A percentile compares a stretch with the other conserved stretches of the same genome.
phyloP scores from a whole-genome alignment of 192 early-diverging fungal genomes.

The Gamsiella multidivaricata region DNA sequence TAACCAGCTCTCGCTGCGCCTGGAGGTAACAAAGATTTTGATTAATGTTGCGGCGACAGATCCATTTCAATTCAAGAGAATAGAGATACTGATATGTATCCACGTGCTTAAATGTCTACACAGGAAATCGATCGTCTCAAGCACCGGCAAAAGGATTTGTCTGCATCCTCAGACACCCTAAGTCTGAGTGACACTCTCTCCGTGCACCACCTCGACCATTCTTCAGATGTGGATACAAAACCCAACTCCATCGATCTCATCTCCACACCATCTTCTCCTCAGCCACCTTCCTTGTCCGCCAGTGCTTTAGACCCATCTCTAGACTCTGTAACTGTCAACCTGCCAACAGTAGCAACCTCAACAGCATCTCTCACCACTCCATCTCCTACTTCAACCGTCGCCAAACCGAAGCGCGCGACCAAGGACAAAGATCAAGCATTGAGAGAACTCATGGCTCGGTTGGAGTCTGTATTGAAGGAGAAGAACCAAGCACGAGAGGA shows the following conservation, averaged over 20 bases:
- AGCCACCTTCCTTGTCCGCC: too few relatives aligned
- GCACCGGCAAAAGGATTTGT: too few relatives aligned
- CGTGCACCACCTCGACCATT: background rate
- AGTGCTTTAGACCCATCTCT: too few relatives aligned
- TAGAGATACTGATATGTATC: background rate
- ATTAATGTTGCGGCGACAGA: too few relatives aligned
- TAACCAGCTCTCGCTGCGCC: slow-evolving; percentile 1
- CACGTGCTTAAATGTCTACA: too few relatives aligned
- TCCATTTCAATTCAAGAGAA: too few relatives aligned
- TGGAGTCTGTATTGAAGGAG: slow-evolving; percentile 30
- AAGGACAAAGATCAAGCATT: slow-evolving; percentile 35
- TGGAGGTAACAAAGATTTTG: slow-evolving; percentile 3
- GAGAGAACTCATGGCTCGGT: slow-evolving; percentile 27
- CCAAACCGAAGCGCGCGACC: slow-evolving; percentile 3
- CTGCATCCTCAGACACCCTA: background rate
- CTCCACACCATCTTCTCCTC: too few relatives aligned
- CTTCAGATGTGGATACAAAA: slow-evolving; percentile 9
- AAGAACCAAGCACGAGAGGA: slow-evolving; percentile 40
- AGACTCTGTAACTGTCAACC: too few relatives aligned
- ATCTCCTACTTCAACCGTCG: background rate
- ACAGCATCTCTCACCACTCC: background rate
- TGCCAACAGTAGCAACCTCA: too few relatives aligned
- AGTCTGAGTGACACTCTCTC: slow-evolving; percentile 1
- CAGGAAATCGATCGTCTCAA: slow-evolving; percentile 8
- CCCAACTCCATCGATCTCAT: slow-evolving; percentile 20